Evolutionary conservation across 331 rosid genomes (phyloP).

Genomic region (Spiraea crenata): DNA sequence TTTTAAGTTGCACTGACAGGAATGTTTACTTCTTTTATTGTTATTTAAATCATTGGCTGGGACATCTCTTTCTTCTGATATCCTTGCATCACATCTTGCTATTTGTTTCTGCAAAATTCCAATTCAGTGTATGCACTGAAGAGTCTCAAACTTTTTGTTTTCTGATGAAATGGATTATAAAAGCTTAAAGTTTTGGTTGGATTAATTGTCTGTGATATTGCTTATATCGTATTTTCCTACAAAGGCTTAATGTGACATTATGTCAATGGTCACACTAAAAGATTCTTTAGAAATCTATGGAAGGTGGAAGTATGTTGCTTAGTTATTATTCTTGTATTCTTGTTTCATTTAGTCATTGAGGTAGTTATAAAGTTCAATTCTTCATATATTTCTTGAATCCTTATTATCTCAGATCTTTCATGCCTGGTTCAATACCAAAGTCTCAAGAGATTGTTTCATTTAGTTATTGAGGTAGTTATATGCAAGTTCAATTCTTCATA

Average conservation of each 20-base stretch:
- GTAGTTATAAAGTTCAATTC: background rate
- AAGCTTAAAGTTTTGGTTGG: background rate
- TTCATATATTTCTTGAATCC: conserved; percentile 25
- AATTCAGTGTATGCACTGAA: background rate
- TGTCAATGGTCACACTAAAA: background rate
- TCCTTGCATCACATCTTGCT: background rate
- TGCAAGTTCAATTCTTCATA: conserved; percentile 12
- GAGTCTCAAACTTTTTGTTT: background rate
- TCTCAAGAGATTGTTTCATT: conserved; percentile 5
- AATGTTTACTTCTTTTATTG: no score
- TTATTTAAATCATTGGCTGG: no score
- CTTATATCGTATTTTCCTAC: background rate
- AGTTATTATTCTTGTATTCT: background rate
- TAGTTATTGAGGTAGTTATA: background rate
- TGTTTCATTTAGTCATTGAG: background rate
- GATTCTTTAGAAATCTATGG: background rate
- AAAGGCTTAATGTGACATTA: background rate
- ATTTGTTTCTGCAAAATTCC: background rate
- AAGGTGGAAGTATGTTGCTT: background rate
- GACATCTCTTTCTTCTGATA: background rate
- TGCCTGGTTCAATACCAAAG: conserved; percentile 33
- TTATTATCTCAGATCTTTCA: conserved; percentile 39
- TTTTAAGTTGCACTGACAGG: no score
- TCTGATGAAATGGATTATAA: background rate
- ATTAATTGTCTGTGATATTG: background rate